A percentile compares a stretch with the other conserved stretches of the same genome.
These are phyloP conservation scores for Aureobasidium melanogenum DNA, from an alignment of 2,329 filamentous ascomycete genomes.

Conservation along the genomic window DNA sequence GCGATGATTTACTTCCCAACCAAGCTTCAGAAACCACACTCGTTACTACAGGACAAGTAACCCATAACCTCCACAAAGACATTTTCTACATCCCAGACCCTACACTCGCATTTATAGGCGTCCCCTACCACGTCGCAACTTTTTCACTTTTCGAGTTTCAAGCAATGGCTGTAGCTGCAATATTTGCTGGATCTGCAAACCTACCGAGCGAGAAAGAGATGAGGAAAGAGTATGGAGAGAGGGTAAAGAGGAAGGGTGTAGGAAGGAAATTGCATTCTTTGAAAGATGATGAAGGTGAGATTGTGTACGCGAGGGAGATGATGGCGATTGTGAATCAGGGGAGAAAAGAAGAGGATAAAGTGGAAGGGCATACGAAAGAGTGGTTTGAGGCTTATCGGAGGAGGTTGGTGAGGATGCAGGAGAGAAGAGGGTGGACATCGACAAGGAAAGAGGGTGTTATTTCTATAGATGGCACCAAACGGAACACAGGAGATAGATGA, in stretches of 20 bases:
- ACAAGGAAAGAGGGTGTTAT: background rate
- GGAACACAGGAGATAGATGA: too few species aligned
- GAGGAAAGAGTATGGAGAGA: slow-evolving; percentile 31
- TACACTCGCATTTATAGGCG: slow-evolving; percentile 51
- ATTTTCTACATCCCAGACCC: slow-evolving; percentile 64
- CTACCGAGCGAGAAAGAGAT: slow-evolving; percentile 40
- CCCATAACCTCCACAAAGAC: slow-evolving; percentile 61
- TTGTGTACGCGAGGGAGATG: slow-evolving; percentile 32
- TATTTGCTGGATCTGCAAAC: slow-evolving; percentile 42
- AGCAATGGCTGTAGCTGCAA: slow-evolving; percentile 50
- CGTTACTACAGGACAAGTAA: slow-evolving; percentile 55
- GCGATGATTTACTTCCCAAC: slow-evolving; percentile 34
- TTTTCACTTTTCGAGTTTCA: slow-evolving; percentile 66
- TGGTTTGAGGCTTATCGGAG: slow-evolving; percentile 30
- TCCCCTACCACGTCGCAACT: slow-evolving; percentile 57
- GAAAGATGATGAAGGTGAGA: slow-evolving; percentile 26
- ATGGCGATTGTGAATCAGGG: slow-evolving; percentile 31
- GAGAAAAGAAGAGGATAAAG: slow-evolving; percentile 16
- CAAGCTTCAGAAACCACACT: slow-evolving; percentile 46
- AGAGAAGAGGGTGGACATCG: background rate
- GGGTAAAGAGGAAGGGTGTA: slow-evolving; percentile 29
- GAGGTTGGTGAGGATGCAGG: slow-evolving; percentile 25
- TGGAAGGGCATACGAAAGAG: slow-evolving; percentile 28
- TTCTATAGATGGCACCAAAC: background rate
- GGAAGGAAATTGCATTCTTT: slow-evolving; percentile 39